A percentile compares a stretch with the other conserved stretches of the same genome.
These are phyloP conservation scores for Cryptococcus sp. DNA, from an alignment of 1,284 basidiomycete species.

Conservation along the genomic window DNA sequence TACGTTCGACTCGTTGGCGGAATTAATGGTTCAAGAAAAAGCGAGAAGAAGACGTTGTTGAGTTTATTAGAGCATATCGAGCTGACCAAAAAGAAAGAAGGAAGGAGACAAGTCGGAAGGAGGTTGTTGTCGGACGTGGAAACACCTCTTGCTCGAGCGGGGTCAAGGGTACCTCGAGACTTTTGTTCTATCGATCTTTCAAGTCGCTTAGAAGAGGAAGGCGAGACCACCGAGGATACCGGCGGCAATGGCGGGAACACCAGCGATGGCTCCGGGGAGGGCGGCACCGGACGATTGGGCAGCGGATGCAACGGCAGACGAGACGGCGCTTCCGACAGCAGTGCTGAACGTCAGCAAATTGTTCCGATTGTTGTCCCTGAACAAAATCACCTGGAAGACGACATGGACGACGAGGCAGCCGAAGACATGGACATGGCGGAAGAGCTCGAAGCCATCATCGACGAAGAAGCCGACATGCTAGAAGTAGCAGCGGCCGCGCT, in stretches of 20 bases:
- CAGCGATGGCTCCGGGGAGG: slow-evolving; percentile 19
- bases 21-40: too few relatives aligned
- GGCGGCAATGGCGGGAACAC: slow-evolving; percentile 28
- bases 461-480: slow-evolving; percentile 1
- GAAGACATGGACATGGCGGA: slow-evolving; percentile 10
- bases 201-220: slow-evolving; percentile 28
- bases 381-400: slow-evolving; percentile 4
- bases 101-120: too few relatives aligned
- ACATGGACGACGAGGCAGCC: slow-evolving; percentile 8
- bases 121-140: too few relatives aligned
- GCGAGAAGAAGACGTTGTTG: neutral
- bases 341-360: neutral
- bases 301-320: slow-evolving; percentile 9
- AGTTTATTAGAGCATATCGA: neutral
- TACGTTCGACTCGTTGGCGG: too few relatives aligned
- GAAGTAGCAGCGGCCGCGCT: slow-evolving; percentile 10
- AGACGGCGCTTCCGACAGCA: neutral
- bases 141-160: too few relatives aligned
- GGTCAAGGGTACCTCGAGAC: too few relatives aligned
- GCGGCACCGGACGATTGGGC: slow-evolving; percentile 17
- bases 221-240: slow-evolving; percentile 32
- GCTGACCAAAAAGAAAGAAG: neutral
- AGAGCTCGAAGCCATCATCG: slow-evolving; percentile 3
- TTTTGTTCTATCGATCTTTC: neutral
- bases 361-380: neutral